Base-by-base conservation (phyloP, 768 basidiomycete species). In the Mycena floridula region DNA sequence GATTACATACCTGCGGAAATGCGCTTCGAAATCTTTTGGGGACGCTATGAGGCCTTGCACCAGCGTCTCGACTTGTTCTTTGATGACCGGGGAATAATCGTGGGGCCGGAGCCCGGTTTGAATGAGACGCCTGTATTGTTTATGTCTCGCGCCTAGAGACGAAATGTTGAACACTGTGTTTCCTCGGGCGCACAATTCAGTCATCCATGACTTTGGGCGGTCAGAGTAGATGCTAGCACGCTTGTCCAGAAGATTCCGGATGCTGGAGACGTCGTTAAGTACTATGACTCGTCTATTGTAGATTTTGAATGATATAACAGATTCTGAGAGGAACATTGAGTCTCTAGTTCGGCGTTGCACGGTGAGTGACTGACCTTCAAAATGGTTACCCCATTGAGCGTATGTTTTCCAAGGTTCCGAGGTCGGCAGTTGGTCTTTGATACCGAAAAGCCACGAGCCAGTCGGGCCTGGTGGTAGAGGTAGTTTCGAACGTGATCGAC, bases 151-250 rank as follows among this genome's bases (percentile, higher is more conserved):
- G 45, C 72, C 54, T 7, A 57, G 54, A 1, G 70, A 65, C 8
- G 69, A 66, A 7, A 74, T 68, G 42, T 71, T 70, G 59, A 74
- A 71, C 8, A 73, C 60, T 1, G 67, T 50, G 44, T 63, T 54
- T 24, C 64, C 66, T 8, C 72, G 67, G 18, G 60, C 69, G 44
- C 69, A 70, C 22, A 76, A 59, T 5, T 65, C 64, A 47, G 61
- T 69, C 69, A 75, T 72, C 60, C 65, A 66, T 5, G 60, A 61
- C 42, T 60, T 60, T 2, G 77, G 78, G 7, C 79, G 69, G 48
- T 78, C 77, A 5, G 78, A 80, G 49, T 81, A 82, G 25, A 73
- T 70, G 36, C 57, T 58, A 23, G 75, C 69, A 18, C 79, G 70
- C 45, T 66, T 65, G 42, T 74, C 73, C 7, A 82, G 66, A 4